These are phyloP conservation scores for Leptosphaerulina australis DNA, from an alignment of 2,329 filamentous ascomycete species.

Conservation along the genomic window DNA sequence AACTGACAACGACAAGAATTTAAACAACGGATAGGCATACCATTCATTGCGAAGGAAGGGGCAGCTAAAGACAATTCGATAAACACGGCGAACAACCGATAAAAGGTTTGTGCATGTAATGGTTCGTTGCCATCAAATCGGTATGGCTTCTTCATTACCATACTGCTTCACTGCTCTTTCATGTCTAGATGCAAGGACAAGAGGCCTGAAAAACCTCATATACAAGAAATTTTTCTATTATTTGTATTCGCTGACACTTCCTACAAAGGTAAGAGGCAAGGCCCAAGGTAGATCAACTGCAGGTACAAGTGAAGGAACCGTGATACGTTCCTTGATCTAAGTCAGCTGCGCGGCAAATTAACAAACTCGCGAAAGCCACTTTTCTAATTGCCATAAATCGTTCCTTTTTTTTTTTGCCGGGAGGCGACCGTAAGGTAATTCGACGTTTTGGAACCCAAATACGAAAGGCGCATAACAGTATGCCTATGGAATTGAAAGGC, in stretches of 20 bases:
- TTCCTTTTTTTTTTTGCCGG: not conserved
- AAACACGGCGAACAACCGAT: too few relatives aligned
- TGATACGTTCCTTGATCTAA: not conserved
- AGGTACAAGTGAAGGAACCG: constrained; percentile 1
- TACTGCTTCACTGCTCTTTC: too few relatives aligned
- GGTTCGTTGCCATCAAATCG: too few relatives aligned
- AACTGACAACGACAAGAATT: too few relatives aligned
- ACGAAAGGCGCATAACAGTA: not conserved
- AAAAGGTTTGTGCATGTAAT: too few relatives aligned
- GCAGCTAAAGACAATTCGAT: too few relatives aligned
- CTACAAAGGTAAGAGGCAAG: constrained; percentile 3
- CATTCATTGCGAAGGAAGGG: too few relatives aligned
- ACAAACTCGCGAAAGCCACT: not conserved
- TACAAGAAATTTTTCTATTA: too few relatives aligned
- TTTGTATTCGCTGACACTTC: constrained; percentile 21
- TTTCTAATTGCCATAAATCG: not conserved
- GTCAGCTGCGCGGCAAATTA: constrained; percentile 1
- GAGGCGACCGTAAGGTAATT: not conserved
- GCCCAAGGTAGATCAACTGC: not conserved
- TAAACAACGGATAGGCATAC: too few relatives aligned
- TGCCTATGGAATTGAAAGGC: not conserved
- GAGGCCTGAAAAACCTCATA: too few relatives aligned
- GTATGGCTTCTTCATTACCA: too few relatives aligned
- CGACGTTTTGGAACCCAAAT: not conserved
- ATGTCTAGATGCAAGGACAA: constrained; percentile 22